Evolutionary conservation across 148 eudicot genomes (phyloP), one percentile per base, ranked within the genome.

Genomic region (Fagopyrum tataricum): DNA sequence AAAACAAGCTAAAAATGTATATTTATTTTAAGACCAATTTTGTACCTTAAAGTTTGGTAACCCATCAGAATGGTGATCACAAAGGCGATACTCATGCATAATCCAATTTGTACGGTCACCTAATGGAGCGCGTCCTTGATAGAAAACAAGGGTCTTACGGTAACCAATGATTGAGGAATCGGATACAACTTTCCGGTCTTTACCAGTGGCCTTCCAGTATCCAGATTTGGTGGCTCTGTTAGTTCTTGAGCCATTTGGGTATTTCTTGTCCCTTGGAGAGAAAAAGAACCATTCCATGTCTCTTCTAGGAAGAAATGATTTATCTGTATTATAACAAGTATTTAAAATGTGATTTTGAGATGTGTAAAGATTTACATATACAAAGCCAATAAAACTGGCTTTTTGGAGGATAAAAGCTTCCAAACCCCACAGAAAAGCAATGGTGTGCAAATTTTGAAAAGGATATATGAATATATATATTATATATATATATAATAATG

Each of bases 261-360:
- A 92, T 62, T 92, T 92, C 76, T 80, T 87, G 58, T 89, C 97
- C 21, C 95, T 84, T 66, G 90, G 88, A 80, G 86, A 89, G 85
- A 92, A 92, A 76, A 92, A 92, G 91, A 87, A 92, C 97, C 97
- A 92, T 69, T 92, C 95, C 96, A 86, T 85, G 58, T 92, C 95
- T 3, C 90, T 86, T 52, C 79, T 88, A 18, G 97, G 97, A 66
- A 92, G 89, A 75, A 92, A 92, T 8, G 97, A 92, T 80, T 92
- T 92, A 11, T 90, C 97, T 92, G 85, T 78, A 85, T 75, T 44
- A 42, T 13, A 14, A 3, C 41, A 68, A 43, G 61, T 37, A 21
- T 23, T 31, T 82, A 49, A 78, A 51, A 73, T 42, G 67, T 26
- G 42, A 31, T 52, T 40, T 56, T 77, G 7, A 61, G 26, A 2